A percentile compares a stretch with the other conserved stretches of the same genome.
Conservation (phyloP, 192 early-diverging fungal species). For the Geosiphon pyriformis region DNA sequence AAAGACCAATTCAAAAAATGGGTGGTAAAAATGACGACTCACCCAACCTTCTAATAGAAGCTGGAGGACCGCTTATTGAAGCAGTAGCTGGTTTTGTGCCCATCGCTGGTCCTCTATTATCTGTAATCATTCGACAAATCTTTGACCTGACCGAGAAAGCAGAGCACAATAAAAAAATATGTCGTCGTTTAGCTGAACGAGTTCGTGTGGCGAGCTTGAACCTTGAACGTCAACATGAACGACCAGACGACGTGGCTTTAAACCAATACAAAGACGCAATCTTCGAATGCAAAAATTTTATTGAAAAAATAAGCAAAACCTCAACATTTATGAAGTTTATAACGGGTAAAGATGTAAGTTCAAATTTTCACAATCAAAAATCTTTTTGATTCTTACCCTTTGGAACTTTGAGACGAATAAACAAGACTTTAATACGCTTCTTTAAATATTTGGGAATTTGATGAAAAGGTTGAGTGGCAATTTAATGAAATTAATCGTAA, state of each 20-base stretch:
- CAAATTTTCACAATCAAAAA: background rate
- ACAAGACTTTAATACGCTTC: too few relatives aligned
- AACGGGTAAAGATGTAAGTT: background rate
- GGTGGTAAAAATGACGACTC: too few relatives aligned
- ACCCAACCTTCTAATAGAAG: too few relatives aligned
- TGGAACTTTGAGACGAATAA: too few relatives aligned
- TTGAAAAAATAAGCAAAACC: background rate
- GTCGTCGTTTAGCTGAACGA: background rate
- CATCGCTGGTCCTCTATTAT: too few relatives aligned
- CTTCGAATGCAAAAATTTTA: background rate
- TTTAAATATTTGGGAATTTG: background rate
- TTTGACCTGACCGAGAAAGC: conserved; percentile 3
- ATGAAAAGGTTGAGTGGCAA: background rate
- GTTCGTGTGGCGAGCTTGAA: background rate
- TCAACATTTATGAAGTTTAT: background rate
- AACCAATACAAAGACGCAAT: background rate
- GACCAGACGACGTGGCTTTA: background rate
- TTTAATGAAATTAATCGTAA: background rate
- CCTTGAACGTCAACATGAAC: background rate
- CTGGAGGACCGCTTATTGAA: too few relatives aligned
- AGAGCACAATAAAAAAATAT: conserved; percentile 14
- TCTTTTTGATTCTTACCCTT: background rate
- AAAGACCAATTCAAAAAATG: too few relatives aligned
- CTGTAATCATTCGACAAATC: conserved; percentile 2
- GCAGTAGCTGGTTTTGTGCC: too few relatives aligned